Percentiles rank a stretch among this genome's conserved stretches.
phyloP scores from a whole-genome alignment of 2,329 filamentous ascomycete species.

The Metarhizium rileyi region DNA sequence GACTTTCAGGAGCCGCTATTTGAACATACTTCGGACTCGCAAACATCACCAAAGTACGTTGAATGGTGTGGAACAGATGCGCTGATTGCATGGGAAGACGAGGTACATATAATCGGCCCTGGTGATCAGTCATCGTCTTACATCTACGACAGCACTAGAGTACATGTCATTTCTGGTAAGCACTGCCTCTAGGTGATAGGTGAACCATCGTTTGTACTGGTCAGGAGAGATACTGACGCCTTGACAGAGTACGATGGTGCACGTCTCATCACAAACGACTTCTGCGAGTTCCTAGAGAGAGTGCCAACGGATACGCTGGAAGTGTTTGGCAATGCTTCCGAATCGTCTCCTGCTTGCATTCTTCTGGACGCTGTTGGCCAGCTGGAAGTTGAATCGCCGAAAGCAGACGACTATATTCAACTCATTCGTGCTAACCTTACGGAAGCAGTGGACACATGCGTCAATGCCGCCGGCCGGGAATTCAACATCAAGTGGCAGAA shows the following conservation, averaged over 20 bases:
- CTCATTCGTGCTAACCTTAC: constrained; percentile 79
- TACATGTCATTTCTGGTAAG: constrained; percentile 79
- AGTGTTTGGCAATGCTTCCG: constrained; percentile 81
- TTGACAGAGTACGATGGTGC: constrained; percentile 66
- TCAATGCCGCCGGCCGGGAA: constrained; percentile 87
- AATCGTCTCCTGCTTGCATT: constrained; percentile 84
- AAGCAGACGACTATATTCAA: constrained; percentile 96
- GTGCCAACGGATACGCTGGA: constrained; percentile 80
- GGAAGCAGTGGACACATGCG: constrained; percentile 87
- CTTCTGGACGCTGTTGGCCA: constrained; percentile 86
- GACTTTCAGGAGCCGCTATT: constrained; percentile 90
- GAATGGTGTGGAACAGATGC: constrained; percentile 97
- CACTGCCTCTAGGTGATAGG: background rate
- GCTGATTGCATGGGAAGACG: constrained; percentile 94
- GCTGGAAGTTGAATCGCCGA: constrained; percentile 86
- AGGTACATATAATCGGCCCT: constrained; percentile 87
- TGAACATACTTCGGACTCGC: constrained; percentile 82
- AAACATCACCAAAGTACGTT: constrained; percentile 75
- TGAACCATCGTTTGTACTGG: background rate
- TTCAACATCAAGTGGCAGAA: constrained; percentile 91
- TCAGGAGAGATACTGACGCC: constrained; percentile 6
- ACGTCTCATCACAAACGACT: constrained; percentile 78
- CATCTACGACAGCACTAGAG: constrained; percentile 81
- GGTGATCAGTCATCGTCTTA: constrained; percentile 66
- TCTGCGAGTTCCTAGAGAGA: constrained; percentile 96